phyloP scores from a whole-genome alignment of 2,329 filamentous ascomycete genomes.

The Phialophora expanda region DNA sequence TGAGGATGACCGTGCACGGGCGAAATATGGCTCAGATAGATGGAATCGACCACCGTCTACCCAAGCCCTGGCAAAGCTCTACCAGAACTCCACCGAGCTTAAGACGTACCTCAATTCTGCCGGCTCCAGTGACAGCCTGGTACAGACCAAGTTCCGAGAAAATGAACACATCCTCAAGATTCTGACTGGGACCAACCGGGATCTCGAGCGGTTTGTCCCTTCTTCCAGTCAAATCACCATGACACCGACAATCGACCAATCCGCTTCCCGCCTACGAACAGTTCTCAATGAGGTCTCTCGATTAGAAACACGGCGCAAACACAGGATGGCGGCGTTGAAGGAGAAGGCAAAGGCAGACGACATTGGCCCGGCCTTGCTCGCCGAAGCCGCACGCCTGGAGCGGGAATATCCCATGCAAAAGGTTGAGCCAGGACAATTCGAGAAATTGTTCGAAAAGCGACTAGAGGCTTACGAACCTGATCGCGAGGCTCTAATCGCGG shows the following conservation, averaged over 20 bases:
- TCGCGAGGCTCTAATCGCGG: slow-evolving; percentile 70
- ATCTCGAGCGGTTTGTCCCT: slow-evolving; percentile 86
- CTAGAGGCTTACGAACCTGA: slow-evolving; percentile 83
- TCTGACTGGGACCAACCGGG: slow-evolving; percentile 77
- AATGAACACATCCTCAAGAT: slow-evolving; percentile 77
- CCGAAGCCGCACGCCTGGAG: slow-evolving; percentile 83
- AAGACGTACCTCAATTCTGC: slow-evolving; percentile 82
- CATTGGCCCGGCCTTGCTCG: slow-evolving; percentile 79
- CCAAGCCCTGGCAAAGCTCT: slow-evolving; percentile 73
- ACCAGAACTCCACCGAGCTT: slow-evolving; percentile 76
- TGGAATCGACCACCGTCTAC: slow-evolving; percentile 76
- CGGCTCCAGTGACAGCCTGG: slow-evolving; percentile 68
- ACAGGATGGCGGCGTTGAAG: slow-evolving; percentile 77
- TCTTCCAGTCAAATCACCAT: slow-evolving; percentile 80
- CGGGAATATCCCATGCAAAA: slow-evolving; percentile 82
- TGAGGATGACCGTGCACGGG: slow-evolving; percentile 77
- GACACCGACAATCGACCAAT: slow-evolving; percentile 77
- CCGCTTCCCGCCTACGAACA: slow-evolving; percentile 75
- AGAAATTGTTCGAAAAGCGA: slow-evolving; percentile 83
- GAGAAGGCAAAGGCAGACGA: slow-evolving; percentile 85
- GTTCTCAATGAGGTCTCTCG: slow-evolving; percentile 84
- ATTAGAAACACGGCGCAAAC: slow-evolving; percentile 78
- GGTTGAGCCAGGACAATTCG: slow-evolving; percentile 88
- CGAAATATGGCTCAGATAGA: slow-evolving; percentile 82
- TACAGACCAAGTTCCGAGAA: slow-evolving; percentile 77